Evolutionary conservation across 495 filamentous ascomycete genomes (phyloP).

Genomic region (Trichoderma virens): DNA sequence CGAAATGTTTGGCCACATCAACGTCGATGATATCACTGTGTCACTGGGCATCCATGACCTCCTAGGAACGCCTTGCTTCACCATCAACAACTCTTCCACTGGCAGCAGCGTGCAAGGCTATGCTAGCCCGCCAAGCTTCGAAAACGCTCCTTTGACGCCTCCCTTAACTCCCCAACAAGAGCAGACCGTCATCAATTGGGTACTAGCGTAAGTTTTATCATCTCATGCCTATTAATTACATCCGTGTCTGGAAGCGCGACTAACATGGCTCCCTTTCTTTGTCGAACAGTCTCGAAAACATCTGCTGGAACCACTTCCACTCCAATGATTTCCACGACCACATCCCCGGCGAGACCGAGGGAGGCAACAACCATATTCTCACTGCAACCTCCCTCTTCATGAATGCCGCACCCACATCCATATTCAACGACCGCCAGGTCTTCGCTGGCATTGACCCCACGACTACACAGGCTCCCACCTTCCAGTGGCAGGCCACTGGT

Average conservation of each 20-base stretch:
- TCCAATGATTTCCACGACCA: constrained; percentile 20
- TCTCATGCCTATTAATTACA: background rate
- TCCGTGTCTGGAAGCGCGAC: background rate
- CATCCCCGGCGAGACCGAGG: constrained; percentile 19
- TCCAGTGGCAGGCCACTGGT: constrained; percentile 19
- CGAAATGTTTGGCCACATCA: constrained; percentile 13
- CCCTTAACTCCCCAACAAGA: constrained; percentile 26
- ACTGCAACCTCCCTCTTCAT: constrained; percentile 35
- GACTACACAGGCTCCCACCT: constrained; percentile 10
- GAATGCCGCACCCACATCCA: constrained; percentile 13
- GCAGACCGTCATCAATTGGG: constrained; percentile 42
- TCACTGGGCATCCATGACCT: constrained; percentile 22
- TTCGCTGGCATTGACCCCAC: background rate
- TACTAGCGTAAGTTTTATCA: constrained; percentile 31
- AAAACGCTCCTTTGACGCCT: background rate
- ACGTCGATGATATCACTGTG: constrained; percentile 21
- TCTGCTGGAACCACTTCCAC: constrained; percentile 42
- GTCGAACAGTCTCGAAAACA: constrained; percentile 38
- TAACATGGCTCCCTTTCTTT: background rate
- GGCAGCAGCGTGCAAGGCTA: constrained; percentile 12
- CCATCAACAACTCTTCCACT: constrained; percentile 15
- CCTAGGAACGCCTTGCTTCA: constrained; percentile 24
- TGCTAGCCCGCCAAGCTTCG: background rate
- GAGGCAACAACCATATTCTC: constrained; percentile 33
- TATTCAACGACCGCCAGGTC: constrained; percentile 9